Evolutionary conservation across 768 basidiomycete species (phyloP), one percentile per base, ranked within the genome.

Genomic region (Polyporus arcularius): DNA sequence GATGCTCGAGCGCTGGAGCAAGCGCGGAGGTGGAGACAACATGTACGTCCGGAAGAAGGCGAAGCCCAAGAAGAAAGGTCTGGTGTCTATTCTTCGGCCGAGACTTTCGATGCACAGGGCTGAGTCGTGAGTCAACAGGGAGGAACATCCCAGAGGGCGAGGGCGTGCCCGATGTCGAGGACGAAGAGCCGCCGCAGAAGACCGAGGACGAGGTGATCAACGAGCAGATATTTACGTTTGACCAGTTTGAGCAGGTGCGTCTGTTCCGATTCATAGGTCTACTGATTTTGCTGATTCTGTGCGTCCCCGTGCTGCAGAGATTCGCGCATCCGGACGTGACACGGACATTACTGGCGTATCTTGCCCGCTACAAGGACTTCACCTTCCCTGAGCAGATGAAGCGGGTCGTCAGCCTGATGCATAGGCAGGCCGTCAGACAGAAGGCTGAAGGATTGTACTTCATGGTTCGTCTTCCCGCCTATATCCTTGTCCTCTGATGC

Each of bases 391-490:
- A 98, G 67, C 82, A 89, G 70, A 90, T 98, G 87, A 92, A 91
- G 72, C 85, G 95, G 49, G 89, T 94, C 41, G 94, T 98, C 38
- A 85, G 83, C 65, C 76, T 99, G 66, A 81, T 99, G 67, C 93
- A 98, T 71, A 85, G 97, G 14, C 93, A 96, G 65, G 95, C 89
- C 47, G 85, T 99, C 62, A 88, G 84, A 67, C 88, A 89, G 15
- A 95, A 97, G 72, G 93, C 94, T 1, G 97, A 98, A 71, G 96
- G 90, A 0, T 75, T 99, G 9, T 98, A 94, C 75, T 99, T 96
- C 84, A 93, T 96, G 76, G 96, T 94, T 61, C 32, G 67, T 52
- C 54, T 45, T 58, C 15, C 47, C 61, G 31, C 38, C 49, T 60
- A 35, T 53, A 48, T 60, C 61, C 47, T 56, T n/a, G 12, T 38